Evolutionary conservation across 2,329 filamentous ascomycete genomes (phyloP).

Genomic region (Fusarium austroafricanum): DNA sequence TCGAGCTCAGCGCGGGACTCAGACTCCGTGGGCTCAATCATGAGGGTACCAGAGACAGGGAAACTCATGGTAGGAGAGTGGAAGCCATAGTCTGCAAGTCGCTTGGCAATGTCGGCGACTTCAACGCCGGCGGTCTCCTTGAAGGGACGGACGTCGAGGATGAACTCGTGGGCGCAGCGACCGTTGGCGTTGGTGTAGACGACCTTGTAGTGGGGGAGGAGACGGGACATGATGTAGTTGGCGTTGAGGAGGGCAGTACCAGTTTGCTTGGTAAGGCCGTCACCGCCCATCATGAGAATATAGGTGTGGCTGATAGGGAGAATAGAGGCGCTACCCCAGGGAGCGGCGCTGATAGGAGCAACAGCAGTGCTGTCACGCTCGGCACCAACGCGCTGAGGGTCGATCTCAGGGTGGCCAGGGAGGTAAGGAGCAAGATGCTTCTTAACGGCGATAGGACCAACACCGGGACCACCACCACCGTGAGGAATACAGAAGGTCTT

Average conservation of each 20-base stretch:
- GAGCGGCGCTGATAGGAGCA: conserved; percentile 61
- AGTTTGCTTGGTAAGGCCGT: conserved; percentile 87
- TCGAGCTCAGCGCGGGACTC: conserved; percentile 93
- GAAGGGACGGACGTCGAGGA: conserved; percentile 88
- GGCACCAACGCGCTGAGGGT: conserved; percentile 46
- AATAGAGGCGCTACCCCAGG: conserved; percentile 91
- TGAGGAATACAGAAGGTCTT: conserved; percentile 99
- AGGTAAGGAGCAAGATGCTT: conserved; percentile 82
- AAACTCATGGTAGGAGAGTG: conserved; percentile 97
- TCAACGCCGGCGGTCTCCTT: conserved; percentile 85
- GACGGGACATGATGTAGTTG: conserved; percentile 93
- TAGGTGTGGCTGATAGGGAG: conserved; percentile 95
- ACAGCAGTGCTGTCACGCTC: conserved; percentile 66
- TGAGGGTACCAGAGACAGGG: conserved; percentile 93
- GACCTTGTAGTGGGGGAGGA: conserved; percentile 87
- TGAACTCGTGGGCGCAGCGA: conserved; percentile 98
- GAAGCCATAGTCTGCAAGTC: conserved; percentile 96
- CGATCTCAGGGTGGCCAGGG: conserved; percentile 43
- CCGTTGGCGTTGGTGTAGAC: conserved; percentile 91
- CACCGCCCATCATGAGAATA: conserved; percentile 84
- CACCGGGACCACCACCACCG: conserved; percentile 91
- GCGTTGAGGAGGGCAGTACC: conserved; percentile 93
- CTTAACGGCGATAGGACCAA: conserved; percentile 93
- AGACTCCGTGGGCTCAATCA: conserved; percentile 97
- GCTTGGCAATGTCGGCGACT: conserved; percentile 95